A percentile compares a stretch with the other conserved stretches of the same genome.
These are phyloP conservation scores for Cladosporium sp. DNA, from an alignment of 2,329 filamentous ascomycete species.

Conservation along the genomic window DNA sequence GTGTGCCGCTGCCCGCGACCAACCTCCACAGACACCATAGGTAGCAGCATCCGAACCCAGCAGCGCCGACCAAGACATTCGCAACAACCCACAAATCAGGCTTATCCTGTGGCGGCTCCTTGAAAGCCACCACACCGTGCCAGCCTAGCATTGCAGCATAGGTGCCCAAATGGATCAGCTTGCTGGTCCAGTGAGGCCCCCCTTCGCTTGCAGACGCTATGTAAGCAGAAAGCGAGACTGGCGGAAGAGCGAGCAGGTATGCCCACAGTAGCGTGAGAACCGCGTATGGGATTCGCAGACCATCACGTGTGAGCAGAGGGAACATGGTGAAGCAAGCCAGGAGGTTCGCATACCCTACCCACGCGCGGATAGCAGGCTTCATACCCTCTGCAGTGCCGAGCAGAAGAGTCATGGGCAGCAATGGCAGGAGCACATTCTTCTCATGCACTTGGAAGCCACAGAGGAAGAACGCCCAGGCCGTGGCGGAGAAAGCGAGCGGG, in stretches of 20 bases:
- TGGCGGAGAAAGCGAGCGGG: conserved; percentile 76
- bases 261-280: conserved; percentile 87
- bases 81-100: conserved; percentile 93
- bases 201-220: conserved; percentile 39
- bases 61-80: conserved; percentile 83
- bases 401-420: conserved; percentile 90
- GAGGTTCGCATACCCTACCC: conserved; percentile 95
- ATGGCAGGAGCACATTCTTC: conserved; percentile 89
- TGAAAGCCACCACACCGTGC: conserved; percentile 73
- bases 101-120: conserved; percentile 69
- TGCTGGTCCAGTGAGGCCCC: conserved; percentile 39
- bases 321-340: conserved; percentile 92
- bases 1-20: conserved; percentile 53
- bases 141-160: conserved; percentile 77
- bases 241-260: conserved; percentile 84
- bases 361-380: conserved; percentile 72
- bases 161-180: conserved; percentile 71
- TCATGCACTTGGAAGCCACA: conserved; percentile 99
- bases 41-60: conserved; percentile 84
- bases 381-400: conserved; percentile 77
- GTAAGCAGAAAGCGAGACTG: conserved; percentile 70
- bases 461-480: conserved; percentile 95
- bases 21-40: conserved; percentile 82
- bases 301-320: conserved; percentile 81
- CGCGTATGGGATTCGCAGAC: conserved; percentile 78